Percentiles rank a stretch among this genome's conserved stretches.
phyloP scores from a whole-genome alignment of 495 filamentous ascomycete genomes.

The Penicillium paxilli region DNA sequence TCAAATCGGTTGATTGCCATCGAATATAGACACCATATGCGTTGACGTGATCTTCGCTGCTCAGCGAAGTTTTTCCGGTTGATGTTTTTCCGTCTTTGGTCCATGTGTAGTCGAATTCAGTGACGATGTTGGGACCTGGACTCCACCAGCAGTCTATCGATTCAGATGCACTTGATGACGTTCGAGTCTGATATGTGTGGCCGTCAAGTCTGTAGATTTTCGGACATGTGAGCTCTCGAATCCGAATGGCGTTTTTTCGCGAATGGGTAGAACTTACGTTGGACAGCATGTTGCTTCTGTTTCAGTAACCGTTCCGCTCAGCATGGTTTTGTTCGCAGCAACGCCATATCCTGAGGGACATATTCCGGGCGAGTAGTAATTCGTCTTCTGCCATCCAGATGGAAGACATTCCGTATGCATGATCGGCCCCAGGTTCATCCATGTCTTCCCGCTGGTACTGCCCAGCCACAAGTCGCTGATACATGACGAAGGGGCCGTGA shows the following conservation, averaged over 20 bases:
- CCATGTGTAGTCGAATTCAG: not conserved
- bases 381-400: conserved; percentile 4
- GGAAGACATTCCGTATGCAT: conserved; percentile 7
- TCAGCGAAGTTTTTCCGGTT: not conserved
- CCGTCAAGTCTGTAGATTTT: not conserved
- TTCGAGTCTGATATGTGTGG: not conserved
- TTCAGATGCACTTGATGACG: not conserved
- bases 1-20: not conserved
- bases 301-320: not conserved
- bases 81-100: not conserved
- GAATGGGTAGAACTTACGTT: not conserved
- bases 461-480: conserved; percentile 6
- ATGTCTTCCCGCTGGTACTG: not conserved
- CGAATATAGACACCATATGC: conserved; percentile 1
- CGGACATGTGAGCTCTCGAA: not conserved
- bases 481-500: conserved; percentile 7
- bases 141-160: not conserved
- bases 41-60: not conserved
- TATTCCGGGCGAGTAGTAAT: conserved; percentile 6
- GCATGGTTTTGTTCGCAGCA: not conserved
- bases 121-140: not conserved
- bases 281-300: conserved; percentile 1
- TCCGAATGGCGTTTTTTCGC: not conserved
- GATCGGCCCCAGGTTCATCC: conserved; percentile 9
- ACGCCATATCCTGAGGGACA: conserved; percentile 2